These are phyloP conservation scores for Penicillium sp. DNA, from an alignment of 2,329 filamentous ascomycete genomes.

Conservation along the genomic window DNA sequence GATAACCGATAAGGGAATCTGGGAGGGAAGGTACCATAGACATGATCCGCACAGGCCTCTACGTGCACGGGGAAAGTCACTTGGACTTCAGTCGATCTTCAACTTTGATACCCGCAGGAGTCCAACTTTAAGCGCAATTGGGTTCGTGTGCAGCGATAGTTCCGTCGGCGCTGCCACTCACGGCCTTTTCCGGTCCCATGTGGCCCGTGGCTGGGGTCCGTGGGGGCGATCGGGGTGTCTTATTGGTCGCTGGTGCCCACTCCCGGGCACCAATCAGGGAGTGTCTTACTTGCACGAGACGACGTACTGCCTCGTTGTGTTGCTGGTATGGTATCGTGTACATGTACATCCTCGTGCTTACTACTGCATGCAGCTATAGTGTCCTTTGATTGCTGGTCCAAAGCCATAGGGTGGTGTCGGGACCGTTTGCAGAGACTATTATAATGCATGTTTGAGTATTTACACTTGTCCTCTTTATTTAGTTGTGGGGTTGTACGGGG, in stretches of 20 bases:
- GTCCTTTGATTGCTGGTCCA: too few relatives aligned
- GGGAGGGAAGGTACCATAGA: constrained; percentile 10
- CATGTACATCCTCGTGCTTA: too few relatives aligned
- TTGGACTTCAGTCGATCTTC: not conserved
- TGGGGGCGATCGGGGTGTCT: constrained; percentile 6
- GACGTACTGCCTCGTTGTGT: too few relatives aligned
- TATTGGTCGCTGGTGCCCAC: constrained; percentile 8
- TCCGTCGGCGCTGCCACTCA: constrained; percentile 16
- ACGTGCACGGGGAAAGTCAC: not conserved
- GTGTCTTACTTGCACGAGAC: not conserved
- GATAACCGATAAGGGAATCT: constrained; percentile 7
- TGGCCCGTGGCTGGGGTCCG: constrained; percentile 12
- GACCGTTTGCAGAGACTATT: too few relatives aligned
- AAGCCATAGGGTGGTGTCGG: too few relatives aligned
- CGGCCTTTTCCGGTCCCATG: constrained; percentile 10
- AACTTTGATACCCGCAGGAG: too few relatives aligned
- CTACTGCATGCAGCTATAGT: too few relatives aligned
- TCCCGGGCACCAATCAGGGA: not conserved
- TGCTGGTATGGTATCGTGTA: too few relatives aligned
- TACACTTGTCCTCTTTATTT: too few relatives aligned
- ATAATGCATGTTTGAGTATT: too few relatives aligned
- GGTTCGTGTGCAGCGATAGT: constrained; percentile 16
- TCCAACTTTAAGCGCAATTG: constrained; percentile 27
- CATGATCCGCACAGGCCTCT: not conserved
- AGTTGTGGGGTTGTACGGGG: too few relatives aligned